A percentile compares a stretch with the other conserved stretches of the same genome.
Evolutionary conservation across 2,329 filamentous ascomycete species (phyloP).

Genomic region (Blastomyces emzantsi): DNA sequence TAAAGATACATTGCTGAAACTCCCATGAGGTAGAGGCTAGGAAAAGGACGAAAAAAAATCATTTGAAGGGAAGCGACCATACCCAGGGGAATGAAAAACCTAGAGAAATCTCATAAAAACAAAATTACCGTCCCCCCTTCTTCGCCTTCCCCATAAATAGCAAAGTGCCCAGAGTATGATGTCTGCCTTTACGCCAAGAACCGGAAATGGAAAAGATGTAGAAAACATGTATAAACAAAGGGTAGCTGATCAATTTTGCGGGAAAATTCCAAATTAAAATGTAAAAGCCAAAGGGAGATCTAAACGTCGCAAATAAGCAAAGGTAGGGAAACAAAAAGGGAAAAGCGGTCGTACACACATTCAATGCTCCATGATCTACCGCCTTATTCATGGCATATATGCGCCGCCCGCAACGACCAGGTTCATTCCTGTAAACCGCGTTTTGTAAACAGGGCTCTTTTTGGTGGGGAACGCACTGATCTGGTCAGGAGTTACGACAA

Average conservation of each 20-base stretch:
- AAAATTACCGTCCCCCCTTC: neutral
- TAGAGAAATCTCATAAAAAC: neutral
- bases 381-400: slow-evolving; percentile 44
- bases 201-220: neutral
- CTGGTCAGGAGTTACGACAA: slow-evolving; percentile 83
- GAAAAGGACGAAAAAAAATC: neutral
- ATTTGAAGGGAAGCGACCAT: neutral
- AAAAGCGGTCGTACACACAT: neutral
- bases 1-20: neutral
- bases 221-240: neutral
- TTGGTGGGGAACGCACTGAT: slow-evolving; percentile 94
- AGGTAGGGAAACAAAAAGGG: neutral
- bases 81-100: neutral
- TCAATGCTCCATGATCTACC: neutral
- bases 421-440: slow-evolving; percentile 92
- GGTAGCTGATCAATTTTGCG: neutral
- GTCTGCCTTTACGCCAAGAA: neutral
- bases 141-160: neutral
- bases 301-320: neutral
- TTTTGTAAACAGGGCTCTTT: slow-evolving; percentile 89
- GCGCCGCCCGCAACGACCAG: slow-evolving; percentile 75
- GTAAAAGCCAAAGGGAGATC: neutral
- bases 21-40: too few species aligned
- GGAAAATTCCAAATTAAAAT: neutral
- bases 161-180: neutral